A percentile compares a stretch with the other conserved stretches of the same genome.
Conservation (phyloP, 805 yeast species). For the Sugiyamaella mastotermitis region DNA sequence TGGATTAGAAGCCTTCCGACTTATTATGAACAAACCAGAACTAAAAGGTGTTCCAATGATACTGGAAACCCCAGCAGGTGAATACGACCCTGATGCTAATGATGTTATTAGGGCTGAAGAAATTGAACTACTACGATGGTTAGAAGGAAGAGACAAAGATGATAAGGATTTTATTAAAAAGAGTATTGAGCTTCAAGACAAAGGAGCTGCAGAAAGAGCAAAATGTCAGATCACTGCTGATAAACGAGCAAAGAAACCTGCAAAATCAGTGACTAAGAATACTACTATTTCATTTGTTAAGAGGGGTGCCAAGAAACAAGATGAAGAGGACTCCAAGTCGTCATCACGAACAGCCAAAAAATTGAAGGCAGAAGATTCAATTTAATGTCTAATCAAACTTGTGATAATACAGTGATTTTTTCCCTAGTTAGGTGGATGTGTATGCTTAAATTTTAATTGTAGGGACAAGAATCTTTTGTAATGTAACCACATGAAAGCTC, state of each 20-base stretch:
- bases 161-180: conserved; percentile 52
- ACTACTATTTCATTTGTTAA: not conserved
- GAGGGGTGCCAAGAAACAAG: conserved; percentile 1
- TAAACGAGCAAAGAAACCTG: conserved; percentile 33
- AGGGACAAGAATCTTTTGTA: too few relatives aligned
- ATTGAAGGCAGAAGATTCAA: too few relatives aligned
- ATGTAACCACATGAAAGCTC: not conserved
- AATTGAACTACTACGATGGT: conserved; percentile 72
- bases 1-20: conserved; percentile 78
- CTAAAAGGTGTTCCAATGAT: conserved; percentile 69
- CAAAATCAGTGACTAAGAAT: not conserved
- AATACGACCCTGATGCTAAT: conserved; percentile 25
- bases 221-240: conserved; percentile 64
- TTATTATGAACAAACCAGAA: conserved; percentile 62
- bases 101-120: conserved; percentile 59
- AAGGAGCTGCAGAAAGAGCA: conserved; percentile 65
- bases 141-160: conserved; percentile 49
- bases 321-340: not conserved
- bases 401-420: too few relatives aligned
- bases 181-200: conserved; percentile 41
- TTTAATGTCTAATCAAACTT: too few relatives aligned
- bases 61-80: conserved; percentile 82
- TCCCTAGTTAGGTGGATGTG: too few relatives aligned
- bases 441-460: too few relatives aligned
- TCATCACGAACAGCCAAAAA: conserved; percentile 1